Conservation (phyloP, 192 early-diverging fungal species). For the Backusella macrospora region DNA sequence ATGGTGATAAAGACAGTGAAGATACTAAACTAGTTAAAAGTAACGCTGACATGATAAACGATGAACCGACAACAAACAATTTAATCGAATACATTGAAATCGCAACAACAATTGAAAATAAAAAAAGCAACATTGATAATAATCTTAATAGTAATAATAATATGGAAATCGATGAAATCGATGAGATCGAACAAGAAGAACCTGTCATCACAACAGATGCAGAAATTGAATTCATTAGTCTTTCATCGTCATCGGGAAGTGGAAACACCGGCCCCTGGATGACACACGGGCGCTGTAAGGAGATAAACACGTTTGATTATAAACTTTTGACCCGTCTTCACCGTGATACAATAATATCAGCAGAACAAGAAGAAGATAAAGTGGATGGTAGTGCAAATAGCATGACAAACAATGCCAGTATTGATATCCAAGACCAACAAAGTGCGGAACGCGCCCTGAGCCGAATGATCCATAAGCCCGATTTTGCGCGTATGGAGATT, state of each 20-base stretch:
- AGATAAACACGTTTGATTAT: background rate
- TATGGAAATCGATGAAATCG: background rate
- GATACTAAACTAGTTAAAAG: background rate
- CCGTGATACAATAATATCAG: no score
- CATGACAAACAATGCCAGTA: slow-evolving; percentile 36
- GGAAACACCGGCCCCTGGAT: background rate
- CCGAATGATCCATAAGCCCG: slow-evolving; percentile 69
- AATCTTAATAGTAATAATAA: background rate
- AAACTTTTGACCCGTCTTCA: background rate
- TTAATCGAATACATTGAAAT: background rate
- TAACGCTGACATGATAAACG: background rate
- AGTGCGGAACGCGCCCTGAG: slow-evolving; percentile 48
- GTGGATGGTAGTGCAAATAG: background rate
- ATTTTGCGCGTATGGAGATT: slow-evolving; percentile 85
- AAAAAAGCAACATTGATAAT: background rate
- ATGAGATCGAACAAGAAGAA: background rate
- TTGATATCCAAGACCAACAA: slow-evolving; percentile 51
- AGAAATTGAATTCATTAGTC: background rate
- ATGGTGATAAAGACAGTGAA: slow-evolving; percentile 21
- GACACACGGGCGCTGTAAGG: background rate
- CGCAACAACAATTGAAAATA: background rate
- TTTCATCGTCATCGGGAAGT: background rate
- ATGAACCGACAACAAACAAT: background rate
- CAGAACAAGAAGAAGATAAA: no score
- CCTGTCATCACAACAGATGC: background rate